A percentile compares a stretch with the other conserved stretches of the same genome.
phyloP scores from a whole-genome alignment of 2,329 filamentous ascomycete species.

The Canariomyces notabilis region DNA sequence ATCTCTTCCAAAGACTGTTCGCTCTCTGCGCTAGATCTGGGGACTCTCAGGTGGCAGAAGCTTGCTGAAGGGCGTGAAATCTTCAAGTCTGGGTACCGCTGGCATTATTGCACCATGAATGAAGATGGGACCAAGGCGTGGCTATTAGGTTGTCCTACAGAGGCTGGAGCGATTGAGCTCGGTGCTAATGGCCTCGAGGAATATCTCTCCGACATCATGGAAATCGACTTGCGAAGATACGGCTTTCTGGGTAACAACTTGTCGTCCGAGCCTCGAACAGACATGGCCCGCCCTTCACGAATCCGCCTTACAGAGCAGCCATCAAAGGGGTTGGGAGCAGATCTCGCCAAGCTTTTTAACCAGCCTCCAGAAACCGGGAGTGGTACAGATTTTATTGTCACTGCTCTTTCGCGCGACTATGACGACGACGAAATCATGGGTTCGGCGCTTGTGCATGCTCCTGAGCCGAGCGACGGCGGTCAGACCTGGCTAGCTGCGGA shows the following conservation, averaged over 20 bases:
- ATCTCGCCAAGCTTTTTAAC: slow-evolving; percentile 84
- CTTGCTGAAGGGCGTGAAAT: slow-evolving; percentile 91
- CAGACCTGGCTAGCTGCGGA: slow-evolving; percentile 57
- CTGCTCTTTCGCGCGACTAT: slow-evolving; percentile 74
- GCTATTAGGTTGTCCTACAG: slow-evolving; percentile 87
- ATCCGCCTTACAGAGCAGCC: slow-evolving; percentile 47
- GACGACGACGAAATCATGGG: slow-evolving; percentile 61
- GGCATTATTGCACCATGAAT: slow-evolving; percentile 98
- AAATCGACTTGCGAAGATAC: slow-evolving; percentile 86
- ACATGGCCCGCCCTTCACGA: slow-evolving; percentile 43
- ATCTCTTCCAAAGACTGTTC: slow-evolving; percentile 85
- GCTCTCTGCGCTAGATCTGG: slow-evolving; percentile 80
- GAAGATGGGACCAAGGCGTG: slow-evolving; percentile 93
- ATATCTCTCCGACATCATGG: slow-evolving; percentile 89
- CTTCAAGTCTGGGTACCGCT: slow-evolving; percentile 85
- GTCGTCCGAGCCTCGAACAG: slow-evolving; percentile 47
- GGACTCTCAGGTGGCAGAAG: slow-evolving; percentile 87
- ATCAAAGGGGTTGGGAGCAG: slow-evolving; percentile 69
- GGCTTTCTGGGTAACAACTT: slow-evolving; percentile 81
- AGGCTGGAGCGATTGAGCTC: slow-evolving; percentile 59
- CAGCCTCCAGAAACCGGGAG: slow-evolving; percentile 77
- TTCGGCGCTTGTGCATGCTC: slow-evolving; percentile 44
- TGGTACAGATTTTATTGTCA: slow-evolving; percentile 86
- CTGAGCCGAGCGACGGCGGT: slow-evolving; percentile 37
- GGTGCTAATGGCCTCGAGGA: slow-evolving; percentile 74